These are phyloP conservation scores for Noccaea bulbosa DNA, from an alignment of 345 rosid species.

Conservation along the genomic window DNA sequence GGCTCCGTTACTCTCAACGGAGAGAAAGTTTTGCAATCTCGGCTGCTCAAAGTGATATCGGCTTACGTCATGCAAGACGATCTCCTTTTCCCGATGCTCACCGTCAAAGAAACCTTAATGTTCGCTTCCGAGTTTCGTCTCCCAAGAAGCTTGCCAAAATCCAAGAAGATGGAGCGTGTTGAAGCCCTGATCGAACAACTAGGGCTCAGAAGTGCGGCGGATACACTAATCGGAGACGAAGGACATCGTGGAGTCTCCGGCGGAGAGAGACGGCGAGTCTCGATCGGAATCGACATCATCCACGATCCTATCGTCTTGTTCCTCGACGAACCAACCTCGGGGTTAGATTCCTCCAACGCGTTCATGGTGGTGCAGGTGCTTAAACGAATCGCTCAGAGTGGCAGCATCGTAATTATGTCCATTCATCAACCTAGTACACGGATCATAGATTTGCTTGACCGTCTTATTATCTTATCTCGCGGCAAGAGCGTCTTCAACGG, in stretches of 20 bases:
- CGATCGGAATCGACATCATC: conserved; percentile 75
- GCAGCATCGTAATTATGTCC: conserved; percentile 75
- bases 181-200: conserved; percentile 65
- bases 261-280: conserved; percentile 63
- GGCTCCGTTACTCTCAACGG: conserved; percentile 75
- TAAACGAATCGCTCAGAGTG: conserved; percentile 65
- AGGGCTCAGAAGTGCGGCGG: conserved; percentile 61
- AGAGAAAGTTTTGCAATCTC: conserved; percentile 44
- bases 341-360: conserved; percentile 79
- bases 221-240: conserved; percentile 69
- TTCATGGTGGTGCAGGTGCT: conserved; percentile 79
- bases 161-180: conserved; percentile 65
- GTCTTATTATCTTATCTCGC: conserved; percentile 48
- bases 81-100: conserved; percentile 72
- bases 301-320: conserved; percentile 75
- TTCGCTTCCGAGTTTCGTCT: conserved; percentile 83
- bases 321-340: conserved; percentile 85
- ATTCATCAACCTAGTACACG: conserved; percentile 65
- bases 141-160: conserved; percentile 65
- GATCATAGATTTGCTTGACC: conserved; percentile 62
- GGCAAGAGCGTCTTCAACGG: conserved; percentile 61
- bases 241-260: conserved; percentile 71
- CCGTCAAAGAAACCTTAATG: conserved; percentile 76
- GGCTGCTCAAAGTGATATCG: conserved; percentile 63
- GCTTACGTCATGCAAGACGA: conserved; percentile 94